phyloP scores from a whole-genome alignment of 2,329 filamentous ascomycete species.

The Amesomyces nigricolor region DNA sequence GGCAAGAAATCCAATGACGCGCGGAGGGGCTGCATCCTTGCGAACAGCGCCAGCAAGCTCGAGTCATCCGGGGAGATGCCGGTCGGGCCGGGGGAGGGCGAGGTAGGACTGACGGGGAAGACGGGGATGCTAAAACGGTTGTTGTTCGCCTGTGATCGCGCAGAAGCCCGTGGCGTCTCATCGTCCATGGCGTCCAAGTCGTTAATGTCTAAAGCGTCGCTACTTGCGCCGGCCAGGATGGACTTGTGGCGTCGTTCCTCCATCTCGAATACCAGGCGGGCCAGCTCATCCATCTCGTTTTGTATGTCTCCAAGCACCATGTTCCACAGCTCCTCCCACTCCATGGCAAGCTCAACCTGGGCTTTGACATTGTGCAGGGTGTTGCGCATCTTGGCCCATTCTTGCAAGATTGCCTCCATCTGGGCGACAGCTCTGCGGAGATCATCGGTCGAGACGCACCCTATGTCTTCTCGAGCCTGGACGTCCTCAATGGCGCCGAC shows the following conservation, averaged over 20 bases:
- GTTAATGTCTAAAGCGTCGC: conserved; percentile 69
- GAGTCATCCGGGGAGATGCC: conserved; percentile 71
- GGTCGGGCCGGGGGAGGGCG: conserved; percentile 47
- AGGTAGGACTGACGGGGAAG: conserved; percentile 58
- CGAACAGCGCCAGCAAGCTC: conserved; percentile 82
- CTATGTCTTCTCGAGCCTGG: conserved; percentile 72
- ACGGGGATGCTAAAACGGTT: conserved; percentile 64
- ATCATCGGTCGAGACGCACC: conserved; percentile 62
- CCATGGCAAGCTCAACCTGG: conserved; percentile 95
- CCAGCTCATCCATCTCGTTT: conserved; percentile 60
- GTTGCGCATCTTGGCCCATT: conserved; percentile 77
- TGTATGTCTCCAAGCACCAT: conserved; percentile 90
- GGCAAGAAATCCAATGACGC: conserved; percentile 93
- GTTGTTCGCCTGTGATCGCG: conserved; percentile 47
- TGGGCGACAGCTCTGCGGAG: conserved; percentile 72
- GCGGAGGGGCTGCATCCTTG: conserved; percentile 87
- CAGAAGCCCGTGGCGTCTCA: conserved; percentile 60
- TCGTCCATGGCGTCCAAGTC: conserved; percentile 92
- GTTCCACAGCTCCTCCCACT: conserved; percentile 97
- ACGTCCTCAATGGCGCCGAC: conserved; percentile 90
- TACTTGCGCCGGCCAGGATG: conserved; percentile 55
- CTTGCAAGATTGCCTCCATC: conserved; percentile 80
- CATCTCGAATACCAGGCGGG: conserved; percentile 87
- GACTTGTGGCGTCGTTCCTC: conserved; percentile 88
- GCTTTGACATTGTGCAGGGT: conserved; percentile 74